Conservation (phyloP, 73 alveolate species). For the Tetrahymena malaccensis region DNA sequence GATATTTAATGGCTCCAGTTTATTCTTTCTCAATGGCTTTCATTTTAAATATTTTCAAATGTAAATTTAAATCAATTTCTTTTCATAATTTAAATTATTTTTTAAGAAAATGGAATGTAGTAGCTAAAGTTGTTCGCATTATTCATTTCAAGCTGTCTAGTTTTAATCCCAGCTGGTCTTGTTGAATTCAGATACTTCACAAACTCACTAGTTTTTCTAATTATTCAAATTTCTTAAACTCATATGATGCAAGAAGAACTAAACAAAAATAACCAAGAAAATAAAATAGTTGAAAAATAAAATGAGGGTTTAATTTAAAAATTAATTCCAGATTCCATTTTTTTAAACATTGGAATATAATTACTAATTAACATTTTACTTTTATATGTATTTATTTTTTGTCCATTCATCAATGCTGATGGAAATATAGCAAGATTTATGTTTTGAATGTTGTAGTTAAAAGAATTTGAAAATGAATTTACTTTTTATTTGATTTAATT, state of each 20-base stretch:
- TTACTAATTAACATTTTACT: not conserved
- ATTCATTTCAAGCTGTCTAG: not conserved
- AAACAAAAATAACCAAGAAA: not conserved
- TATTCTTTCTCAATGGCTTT: not conserved
- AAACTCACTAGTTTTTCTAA: not conserved
- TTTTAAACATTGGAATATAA: not conserved
- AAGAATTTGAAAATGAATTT: not conserved
- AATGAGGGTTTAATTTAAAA: not conserved
- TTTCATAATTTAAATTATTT: too few relatives aligned
- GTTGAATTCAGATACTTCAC: not conserved
- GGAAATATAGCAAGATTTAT: not conserved
- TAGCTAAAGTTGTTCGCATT: not conserved
- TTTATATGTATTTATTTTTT: not conserved
- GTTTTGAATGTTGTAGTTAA: not conserved
- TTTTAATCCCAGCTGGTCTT: not conserved
- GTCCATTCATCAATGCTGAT: not conserved
- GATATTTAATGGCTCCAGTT: not conserved
- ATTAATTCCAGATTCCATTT: not conserved
- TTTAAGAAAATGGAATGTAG: not conserved
- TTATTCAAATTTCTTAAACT: not conserved
- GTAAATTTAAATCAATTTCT: not conserved
- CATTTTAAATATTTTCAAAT: not conserved
- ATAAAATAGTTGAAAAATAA: not conserved
- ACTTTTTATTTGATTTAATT: not conserved
- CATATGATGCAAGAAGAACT: too few relatives aligned